phyloP scores from a whole-genome alignment of 768 basidiomycete species.

The Hericium erinaceus region DNA sequence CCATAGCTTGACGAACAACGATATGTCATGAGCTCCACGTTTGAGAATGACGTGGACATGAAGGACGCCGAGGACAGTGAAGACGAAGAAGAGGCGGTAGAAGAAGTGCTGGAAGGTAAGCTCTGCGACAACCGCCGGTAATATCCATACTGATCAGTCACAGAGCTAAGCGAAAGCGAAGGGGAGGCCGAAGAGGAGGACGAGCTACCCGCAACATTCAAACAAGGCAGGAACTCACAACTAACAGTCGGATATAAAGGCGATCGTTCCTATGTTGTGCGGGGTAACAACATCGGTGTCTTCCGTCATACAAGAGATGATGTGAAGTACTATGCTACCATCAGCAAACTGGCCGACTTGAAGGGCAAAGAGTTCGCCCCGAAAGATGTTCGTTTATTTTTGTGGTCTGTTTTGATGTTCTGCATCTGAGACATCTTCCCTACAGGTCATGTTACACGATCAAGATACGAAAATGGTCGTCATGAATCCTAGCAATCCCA shows the following conservation, averaged over 20 bases:
- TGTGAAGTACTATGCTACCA: conserved; percentile 81
- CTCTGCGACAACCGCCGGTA: conserved; percentile 6
- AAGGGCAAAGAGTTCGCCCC: conserved; percentile 84
- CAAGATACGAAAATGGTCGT: conserved; percentile 95
- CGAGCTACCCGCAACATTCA: conserved; percentile 15
- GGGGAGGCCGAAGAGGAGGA: conserved; percentile 18
- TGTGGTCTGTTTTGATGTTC: conserved; percentile 7
- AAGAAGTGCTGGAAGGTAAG: conserved; percentile 59
- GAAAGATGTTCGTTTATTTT: conserved; percentile 49
- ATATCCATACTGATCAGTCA: not conserved
- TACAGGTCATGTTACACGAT: conserved; percentile 90
- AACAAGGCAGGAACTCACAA: conserved; percentile 74
- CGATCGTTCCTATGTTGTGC: conserved; percentile 87
- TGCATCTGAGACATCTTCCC: not conserved
- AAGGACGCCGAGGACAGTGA: conserved; percentile 51
- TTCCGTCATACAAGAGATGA: conserved; percentile 68
- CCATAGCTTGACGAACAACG: conserved; percentile 71
- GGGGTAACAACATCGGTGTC: conserved; percentile 86
- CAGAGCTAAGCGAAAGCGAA: conserved; percentile 10
- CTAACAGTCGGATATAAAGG: conserved; percentile 93
- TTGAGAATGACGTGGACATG: conserved; percentile 82
- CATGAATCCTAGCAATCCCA: conserved; percentile 72
- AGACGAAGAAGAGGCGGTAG: conserved; percentile 68
- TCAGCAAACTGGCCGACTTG: conserved; percentile 70
- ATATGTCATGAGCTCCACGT: conserved; percentile 68